phyloP scores from a whole-genome alignment of 2,329 filamentous ascomycete species.

The Penicillium sp. region DNA sequence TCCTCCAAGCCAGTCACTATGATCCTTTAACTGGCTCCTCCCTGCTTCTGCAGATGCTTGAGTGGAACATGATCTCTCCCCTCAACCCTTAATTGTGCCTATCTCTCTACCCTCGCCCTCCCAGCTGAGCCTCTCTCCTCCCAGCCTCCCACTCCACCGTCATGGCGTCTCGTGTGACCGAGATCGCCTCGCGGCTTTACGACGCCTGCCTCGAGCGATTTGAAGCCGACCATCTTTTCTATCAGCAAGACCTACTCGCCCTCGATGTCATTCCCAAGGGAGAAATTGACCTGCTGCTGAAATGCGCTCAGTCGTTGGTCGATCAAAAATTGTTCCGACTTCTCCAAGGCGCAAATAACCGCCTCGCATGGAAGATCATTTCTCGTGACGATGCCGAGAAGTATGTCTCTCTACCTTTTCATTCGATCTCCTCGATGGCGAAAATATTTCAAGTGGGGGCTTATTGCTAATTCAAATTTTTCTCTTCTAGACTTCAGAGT shows the following conservation, averaged over 20 bases:
- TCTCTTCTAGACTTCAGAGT: constrained; percentile 44
- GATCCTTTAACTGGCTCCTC: constrained; percentile 25
- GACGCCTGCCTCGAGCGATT: constrained; percentile 50
- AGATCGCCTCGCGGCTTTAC: constrained; percentile 54
- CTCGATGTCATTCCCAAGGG: constrained; percentile 52
- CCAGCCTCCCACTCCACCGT: constrained; percentile 26
- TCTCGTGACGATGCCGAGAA: constrained; percentile 56
- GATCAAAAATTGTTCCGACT: constrained; percentile 55
- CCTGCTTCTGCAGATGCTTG: constrained; percentile 26
- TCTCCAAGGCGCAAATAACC: constrained; percentile 51
- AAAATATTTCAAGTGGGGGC: background rate
- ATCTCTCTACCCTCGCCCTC: constrained; percentile 20
- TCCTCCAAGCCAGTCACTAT: constrained; percentile 26
- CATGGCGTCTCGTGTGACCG: constrained; percentile 44
- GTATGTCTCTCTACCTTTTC: constrained; percentile 38
- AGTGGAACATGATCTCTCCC: constrained; percentile 43
- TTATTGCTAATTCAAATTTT: constrained; percentile 11
- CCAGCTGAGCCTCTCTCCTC: constrained; percentile 30
- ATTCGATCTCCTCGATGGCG: background rate
- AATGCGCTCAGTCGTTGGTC: constrained; percentile 53
- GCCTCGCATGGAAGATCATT: constrained; percentile 56
- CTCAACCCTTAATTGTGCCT: constrained; percentile 16
- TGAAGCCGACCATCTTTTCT: constrained; percentile 52
- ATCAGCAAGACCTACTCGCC: constrained; percentile 53
- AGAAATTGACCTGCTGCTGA: constrained; percentile 50